Conservation (phyloP, 257 asterid species). For the Penstemon davidsonii region DNA sequence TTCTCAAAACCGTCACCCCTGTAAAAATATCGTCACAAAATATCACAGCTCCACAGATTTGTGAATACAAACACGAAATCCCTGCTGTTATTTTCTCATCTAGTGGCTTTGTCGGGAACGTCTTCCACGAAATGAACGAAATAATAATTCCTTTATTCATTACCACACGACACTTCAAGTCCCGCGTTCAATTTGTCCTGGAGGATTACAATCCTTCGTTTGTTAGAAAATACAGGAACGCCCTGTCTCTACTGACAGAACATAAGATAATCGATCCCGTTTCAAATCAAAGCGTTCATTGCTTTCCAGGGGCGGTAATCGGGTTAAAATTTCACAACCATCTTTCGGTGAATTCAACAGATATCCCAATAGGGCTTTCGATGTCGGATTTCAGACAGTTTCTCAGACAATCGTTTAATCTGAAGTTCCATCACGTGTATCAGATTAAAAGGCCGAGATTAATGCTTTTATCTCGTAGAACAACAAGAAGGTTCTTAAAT, state of each 20-base stretch:
- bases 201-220: constrained; percentile 61
- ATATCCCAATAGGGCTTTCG: constrained; percentile 40
- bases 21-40: constrained; percentile 47
- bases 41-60: constrained; percentile 24
- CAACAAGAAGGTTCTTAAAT: constrained; percentile 62
- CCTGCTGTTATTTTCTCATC: constrained; percentile 84
- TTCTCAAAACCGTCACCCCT: constrained; percentile 41
- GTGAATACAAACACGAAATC: constrained; percentile 44
- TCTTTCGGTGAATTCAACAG: constrained; percentile 39
- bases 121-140: constrained; percentile 82
- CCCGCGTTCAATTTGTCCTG: constrained; percentile 47
- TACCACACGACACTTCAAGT: constrained; percentile 49
- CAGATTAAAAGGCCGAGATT: constrained; percentile 55
- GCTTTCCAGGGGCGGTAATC: constrained; percentile 71
- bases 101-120: constrained; percentile 78
- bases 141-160: constrained; percentile 75
- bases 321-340: constrained; percentile 76
- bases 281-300: constrained; percentile 54
- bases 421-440: constrained; percentile 36
- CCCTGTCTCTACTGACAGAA: constrained; percentile 44
- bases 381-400: constrained; percentile 35
- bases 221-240: constrained; percentile 46
- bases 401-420: constrained; percentile 35
- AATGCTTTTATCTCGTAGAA: constrained; percentile 55
- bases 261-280: constrained; percentile 49